Percentiles rank a stretch among this genome's conserved stretches.
These are phyloP conservation scores for Monosporascus ibericus DNA, from an alignment of 2,329 filamentous ascomycete genomes.

Conservation along the genomic window DNA sequence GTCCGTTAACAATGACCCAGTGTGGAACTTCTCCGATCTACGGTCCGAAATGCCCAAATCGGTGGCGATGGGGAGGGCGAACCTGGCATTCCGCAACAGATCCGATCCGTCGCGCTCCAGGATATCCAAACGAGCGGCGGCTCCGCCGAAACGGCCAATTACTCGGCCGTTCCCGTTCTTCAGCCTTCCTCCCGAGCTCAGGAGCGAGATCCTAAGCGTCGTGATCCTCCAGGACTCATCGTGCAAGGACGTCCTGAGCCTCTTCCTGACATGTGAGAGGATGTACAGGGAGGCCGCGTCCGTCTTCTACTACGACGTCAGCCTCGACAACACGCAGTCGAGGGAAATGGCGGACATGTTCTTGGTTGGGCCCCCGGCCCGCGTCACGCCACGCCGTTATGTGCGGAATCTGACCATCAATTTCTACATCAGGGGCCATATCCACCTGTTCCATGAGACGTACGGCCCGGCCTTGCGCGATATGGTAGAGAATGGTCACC, in stretches of 20 bases:
- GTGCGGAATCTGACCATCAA: constrained; percentile 17
- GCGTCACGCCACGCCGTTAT: constrained; percentile 17
- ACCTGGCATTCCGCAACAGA: no score
- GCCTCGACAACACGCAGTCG: constrained; percentile 14
- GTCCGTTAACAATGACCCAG: no score
- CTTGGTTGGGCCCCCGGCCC: constrained; percentile 10
- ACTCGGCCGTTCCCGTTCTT: constrained; percentile 18
- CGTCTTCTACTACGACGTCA: constrained; percentile 20
- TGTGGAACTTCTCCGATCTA: no score
- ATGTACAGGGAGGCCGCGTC: constrained; percentile 18
- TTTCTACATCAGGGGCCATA: constrained; percentile 16
- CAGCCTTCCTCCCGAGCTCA: constrained; percentile 21
- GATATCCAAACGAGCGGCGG: background rate
- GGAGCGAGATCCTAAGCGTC: constrained; percentile 15
- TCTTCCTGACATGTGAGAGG: background rate
- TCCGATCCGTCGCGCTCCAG: no score
- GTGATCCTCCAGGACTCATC: constrained; percentile 9
- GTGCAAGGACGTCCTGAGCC: constrained; percentile 6
- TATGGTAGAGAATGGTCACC: constrained; percentile 18
- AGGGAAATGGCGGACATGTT: constrained; percentile 11
- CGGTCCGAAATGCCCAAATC: no score
- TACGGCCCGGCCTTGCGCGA: constrained; percentile 15
- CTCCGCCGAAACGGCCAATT: background rate
- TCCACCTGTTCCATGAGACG: constrained; percentile 11
- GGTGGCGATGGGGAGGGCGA: no score